Percentiles rank a stretch among this genome's conserved stretches.
phyloP scores from a whole-genome alignment of 352 stramenopile genomes.

The Globisporangium emineosum region DNA sequence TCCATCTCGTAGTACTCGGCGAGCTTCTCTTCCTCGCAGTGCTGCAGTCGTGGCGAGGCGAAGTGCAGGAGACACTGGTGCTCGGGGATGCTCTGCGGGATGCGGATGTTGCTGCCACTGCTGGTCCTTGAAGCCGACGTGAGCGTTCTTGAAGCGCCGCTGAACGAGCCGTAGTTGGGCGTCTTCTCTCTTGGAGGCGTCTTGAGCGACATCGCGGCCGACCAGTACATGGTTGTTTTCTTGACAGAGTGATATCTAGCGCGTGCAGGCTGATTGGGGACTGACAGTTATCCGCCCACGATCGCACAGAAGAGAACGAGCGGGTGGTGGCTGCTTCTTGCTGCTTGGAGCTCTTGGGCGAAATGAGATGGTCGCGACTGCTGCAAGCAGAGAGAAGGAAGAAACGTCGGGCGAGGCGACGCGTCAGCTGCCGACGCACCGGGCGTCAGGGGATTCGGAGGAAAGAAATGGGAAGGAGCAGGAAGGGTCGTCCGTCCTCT shows the following conservation, averaged over 20 bases:
- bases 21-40: conserved; percentile 21
- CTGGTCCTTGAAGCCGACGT: conserved; percentile 10
- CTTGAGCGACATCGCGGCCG: conserved; percentile 61
- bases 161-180: conserved; percentile 65
- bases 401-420: neutral
- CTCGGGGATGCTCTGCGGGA: conserved; percentile 75
- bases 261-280: neutral
- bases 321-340: neutral
- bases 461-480: conserved; percentile 1
- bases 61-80: conserved; percentile 68
- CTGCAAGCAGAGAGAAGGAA: neutral
- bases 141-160: neutral
- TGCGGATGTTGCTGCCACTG: conserved; percentile 43
- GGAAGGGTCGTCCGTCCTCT: neutral
- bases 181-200: conserved; percentile 25
- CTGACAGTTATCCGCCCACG: neutral
- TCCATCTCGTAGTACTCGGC: conserved; percentile 20
- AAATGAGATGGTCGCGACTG: neutral
- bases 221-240: conserved; percentile 61
- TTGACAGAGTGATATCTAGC: neutral
- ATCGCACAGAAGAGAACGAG: neutral
- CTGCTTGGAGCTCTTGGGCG: conserved; percentile 7
- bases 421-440: conserved; percentile 16
- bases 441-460: conserved; percentile 8
- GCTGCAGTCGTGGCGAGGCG: conserved; percentile 32